A percentile compares a stretch with the other conserved stretches of the same genome.
Evolutionary conservation across 345 rosid species (phyloP).

Genomic region (Hibiscus trionum): DNA sequence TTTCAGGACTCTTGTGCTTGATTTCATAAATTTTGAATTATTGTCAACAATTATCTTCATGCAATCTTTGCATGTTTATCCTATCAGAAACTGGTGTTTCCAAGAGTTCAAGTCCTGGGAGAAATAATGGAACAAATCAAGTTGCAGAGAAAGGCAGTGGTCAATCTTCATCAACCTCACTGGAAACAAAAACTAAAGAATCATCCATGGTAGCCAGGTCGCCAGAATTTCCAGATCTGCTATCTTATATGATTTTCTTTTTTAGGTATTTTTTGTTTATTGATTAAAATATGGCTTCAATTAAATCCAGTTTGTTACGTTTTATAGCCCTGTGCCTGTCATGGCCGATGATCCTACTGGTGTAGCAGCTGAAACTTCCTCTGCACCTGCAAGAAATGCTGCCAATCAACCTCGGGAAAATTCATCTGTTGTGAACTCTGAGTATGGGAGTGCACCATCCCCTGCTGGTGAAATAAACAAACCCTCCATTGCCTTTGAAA

Average conservation of each 20-base stretch:
- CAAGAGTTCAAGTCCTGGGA: slow-evolving; percentile 40
- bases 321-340: slow-evolving; percentile 37
- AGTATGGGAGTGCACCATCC: slow-evolving; percentile 25
- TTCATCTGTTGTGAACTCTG: slow-evolving; percentile 27
- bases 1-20: not conserved
- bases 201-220: slow-evolving; percentile 40
- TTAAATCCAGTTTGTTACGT: not conserved
- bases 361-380: slow-evolving; percentile 34
- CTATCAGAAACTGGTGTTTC: slow-evolving; percentile 59
- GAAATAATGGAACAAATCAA: slow-evolving; percentile 47
- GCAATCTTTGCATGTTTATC: slow-evolving; percentile 23
- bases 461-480: slow-evolving; percentile 32
- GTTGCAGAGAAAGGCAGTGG: slow-evolving; percentile 42
- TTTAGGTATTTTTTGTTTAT: not conserved
- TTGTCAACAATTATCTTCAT: slow-evolving; percentile 9
- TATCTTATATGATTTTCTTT: slow-evolving; percentile 2
- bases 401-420: slow-evolving; percentile 32
- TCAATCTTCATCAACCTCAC: slow-evolving; percentile 34
- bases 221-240: slow-evolving; percentile 5
- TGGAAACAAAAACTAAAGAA: slow-evolving; percentile 43
- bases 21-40: slow-evolving; percentile 2
- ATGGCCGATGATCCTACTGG: slow-evolving; percentile 40
- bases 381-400: slow-evolving; percentile 26
- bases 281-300: not conserved
- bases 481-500: slow-evolving; percentile 32